Conservation (phyloP, 148 eudicot genomes). For the Amaranthus hypochondriacus region DNA sequence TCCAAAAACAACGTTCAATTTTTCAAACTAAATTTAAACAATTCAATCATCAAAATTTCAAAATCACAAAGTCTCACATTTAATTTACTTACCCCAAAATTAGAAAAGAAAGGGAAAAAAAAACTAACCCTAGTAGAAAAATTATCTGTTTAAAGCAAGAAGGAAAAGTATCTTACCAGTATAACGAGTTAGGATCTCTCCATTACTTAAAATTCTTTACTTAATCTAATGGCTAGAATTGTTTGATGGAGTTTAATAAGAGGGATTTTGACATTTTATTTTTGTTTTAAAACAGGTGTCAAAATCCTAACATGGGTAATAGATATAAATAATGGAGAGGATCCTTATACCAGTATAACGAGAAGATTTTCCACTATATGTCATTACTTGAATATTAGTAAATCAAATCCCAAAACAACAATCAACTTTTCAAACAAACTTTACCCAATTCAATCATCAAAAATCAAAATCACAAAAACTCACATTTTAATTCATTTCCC, state of each 20-base stretch:
- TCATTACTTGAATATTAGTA: too few species aligned
- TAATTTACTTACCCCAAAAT: background rate
- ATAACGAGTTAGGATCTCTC: background rate
- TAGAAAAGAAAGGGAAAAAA: background rate
- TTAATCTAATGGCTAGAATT: too few species aligned
- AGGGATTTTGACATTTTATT: too few species aligned
- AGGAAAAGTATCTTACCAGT: conserved; percentile 78
- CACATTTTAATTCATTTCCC: background rate
- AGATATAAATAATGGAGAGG: too few species aligned
- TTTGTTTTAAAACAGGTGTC: too few species aligned
- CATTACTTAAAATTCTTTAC: too few species aligned
- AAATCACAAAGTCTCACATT: background rate
- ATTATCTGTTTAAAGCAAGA: conserved; percentile 77
- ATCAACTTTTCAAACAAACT: background rate
- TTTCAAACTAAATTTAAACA: background rate
- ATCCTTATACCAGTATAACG: too few species aligned
- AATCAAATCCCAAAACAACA: background rate
- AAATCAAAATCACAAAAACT: background rate
- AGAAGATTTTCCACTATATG: too few species aligned
- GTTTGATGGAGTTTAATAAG: too few species aligned
- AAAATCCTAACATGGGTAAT: too few species aligned
- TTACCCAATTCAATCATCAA: background rate
- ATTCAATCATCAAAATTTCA: background rate
- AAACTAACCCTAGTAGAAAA: background rate
- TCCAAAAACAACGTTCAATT: background rate